These are phyloP conservation scores for Colletotrichum musae DNA, from an alignment of 2,329 filamentous ascomycete genomes.

Conservation along the genomic window DNA sequence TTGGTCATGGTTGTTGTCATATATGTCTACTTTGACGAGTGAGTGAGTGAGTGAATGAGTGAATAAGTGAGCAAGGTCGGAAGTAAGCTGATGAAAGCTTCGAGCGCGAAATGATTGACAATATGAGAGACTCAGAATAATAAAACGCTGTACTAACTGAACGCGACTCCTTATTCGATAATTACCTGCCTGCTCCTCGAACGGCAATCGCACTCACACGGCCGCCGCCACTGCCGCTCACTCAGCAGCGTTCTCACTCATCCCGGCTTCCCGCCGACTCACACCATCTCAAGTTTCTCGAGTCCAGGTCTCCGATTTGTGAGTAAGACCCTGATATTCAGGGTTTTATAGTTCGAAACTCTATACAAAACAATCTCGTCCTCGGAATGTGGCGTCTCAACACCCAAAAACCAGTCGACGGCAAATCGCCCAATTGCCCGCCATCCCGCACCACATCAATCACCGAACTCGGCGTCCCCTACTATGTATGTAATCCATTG, in stretches of 20 bases:
- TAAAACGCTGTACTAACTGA: no score
- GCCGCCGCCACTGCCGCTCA: background rate
- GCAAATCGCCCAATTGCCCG: slow-evolving; percentile 14
- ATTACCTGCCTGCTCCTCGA: no score
- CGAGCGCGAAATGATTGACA: no score
- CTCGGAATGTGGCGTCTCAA: background rate
- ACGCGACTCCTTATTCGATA: no score
- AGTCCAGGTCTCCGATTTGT: background rate
- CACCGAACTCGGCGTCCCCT: slow-evolving; percentile 12
- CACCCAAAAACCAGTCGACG: slow-evolving; percentile 1
- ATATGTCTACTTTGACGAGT: no score
- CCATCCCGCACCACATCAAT: background rate
- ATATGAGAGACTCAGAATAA: no score
- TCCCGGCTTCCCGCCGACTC: slow-evolving; percentile 15
- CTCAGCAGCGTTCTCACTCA: slow-evolving; percentile 12
- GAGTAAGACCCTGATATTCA: background rate
- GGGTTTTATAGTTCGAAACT: slow-evolving; percentile 11
- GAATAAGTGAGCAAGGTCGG: no score
- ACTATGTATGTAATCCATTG: no score
- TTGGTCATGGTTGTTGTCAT: no score
- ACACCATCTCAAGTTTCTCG: slow-evolving; percentile 5
- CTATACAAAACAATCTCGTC: slow-evolving; percentile 15
- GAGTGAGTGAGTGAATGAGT: no score
- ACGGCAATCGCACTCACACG: no score
- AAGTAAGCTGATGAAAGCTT: no score